These are phyloP conservation scores for Ganoderma resinaceum DNA, from an alignment of 1,284 basidiomycete species.

Conservation along the genomic window DNA sequence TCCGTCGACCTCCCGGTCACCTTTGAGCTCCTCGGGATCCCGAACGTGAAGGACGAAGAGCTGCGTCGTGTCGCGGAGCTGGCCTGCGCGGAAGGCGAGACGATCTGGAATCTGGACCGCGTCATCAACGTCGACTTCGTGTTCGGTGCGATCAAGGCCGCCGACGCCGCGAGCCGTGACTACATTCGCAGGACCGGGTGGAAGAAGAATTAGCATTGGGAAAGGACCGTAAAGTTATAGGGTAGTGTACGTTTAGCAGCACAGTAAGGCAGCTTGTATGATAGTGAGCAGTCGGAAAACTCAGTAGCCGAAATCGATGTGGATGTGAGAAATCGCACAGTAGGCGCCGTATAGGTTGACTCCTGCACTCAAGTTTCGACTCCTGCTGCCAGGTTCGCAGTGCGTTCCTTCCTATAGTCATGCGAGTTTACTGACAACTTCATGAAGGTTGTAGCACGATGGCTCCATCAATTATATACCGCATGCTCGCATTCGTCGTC, in stretches of 20 bases:
- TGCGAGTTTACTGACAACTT: neutral
- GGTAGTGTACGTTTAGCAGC: neutral
- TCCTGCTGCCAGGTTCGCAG: too few relatives aligned
- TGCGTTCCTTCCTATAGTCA: neutral
- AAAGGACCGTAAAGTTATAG: neutral
- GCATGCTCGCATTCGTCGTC: neutral
- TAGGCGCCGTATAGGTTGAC: too few relatives aligned
- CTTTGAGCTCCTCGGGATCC: constrained; percentile 42
- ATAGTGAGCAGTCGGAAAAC: neutral
- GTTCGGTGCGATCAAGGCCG: constrained; percentile 41
- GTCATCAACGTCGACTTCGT: constrained; percentile 41
- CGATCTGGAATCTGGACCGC: constrained; percentile 44
- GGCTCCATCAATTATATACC: neutral
- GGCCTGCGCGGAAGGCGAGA: constrained; percentile 40
- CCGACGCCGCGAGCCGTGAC: constrained; percentile 40
- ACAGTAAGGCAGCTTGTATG: neutral
- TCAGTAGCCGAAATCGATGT: too few relatives aligned
- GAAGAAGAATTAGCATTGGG: constrained; percentile 18
- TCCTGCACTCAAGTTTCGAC: too few relatives aligned
- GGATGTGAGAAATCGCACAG: too few relatives aligned
- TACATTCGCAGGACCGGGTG: constrained; percentile 37
- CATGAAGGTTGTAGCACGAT: neutral
- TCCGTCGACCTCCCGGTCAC: constrained; percentile 43
- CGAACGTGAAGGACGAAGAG: constrained; percentile 40
- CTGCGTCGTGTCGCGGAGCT: constrained; percentile 39